A percentile compares a stretch with the other conserved stretches of the same genome.
Evolutionary conservation across 177 flowering plant genomes (phyloP).

Genomic region (Vitis hybrid): DNA sequence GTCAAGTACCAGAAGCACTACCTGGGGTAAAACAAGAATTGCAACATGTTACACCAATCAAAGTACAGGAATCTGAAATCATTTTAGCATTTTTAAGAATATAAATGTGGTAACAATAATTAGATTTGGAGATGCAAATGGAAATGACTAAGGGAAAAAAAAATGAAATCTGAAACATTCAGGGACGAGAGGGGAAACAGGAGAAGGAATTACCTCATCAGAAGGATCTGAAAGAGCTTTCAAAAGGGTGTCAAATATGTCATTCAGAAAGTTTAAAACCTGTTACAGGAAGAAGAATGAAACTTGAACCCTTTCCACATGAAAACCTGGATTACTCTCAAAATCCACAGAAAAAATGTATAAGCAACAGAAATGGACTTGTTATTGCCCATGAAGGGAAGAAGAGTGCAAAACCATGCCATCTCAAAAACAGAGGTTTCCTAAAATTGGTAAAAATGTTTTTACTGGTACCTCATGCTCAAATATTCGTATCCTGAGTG

Average conservation of each 20-base stretch:
- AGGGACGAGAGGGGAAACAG: background rate
- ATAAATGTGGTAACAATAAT: background rate
- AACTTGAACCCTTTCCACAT: background rate
- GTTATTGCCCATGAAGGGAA: background rate
- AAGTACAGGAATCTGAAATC: background rate
- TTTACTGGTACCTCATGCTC: too few species aligned
- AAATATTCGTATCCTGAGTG: too few species aligned
- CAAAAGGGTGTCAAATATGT: constrained; percentile 79
- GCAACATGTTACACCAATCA: background rate
- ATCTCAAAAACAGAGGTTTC: too few species aligned
- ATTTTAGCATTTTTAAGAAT: background rate
- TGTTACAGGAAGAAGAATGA: constrained; percentile 33
- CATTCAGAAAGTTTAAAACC: constrained; percentile 76
- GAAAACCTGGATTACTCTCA: background rate
- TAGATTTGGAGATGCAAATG: background rate
- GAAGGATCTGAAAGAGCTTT: constrained; percentile 83
- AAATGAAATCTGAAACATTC: background rate
- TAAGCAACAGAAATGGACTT: background rate
- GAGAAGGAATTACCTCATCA: constrained; percentile 60
- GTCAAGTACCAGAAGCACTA: constrained; percentile 89
- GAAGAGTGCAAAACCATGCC: too few species aligned
- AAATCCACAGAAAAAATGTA: background rate
- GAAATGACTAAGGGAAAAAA: background rate
- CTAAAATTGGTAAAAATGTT: too few species aligned
- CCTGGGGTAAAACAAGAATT: constrained; percentile 39